Evolutionary conservation across 805 yeast species (phyloP).

Genomic region (Candida dendrica): DNA sequence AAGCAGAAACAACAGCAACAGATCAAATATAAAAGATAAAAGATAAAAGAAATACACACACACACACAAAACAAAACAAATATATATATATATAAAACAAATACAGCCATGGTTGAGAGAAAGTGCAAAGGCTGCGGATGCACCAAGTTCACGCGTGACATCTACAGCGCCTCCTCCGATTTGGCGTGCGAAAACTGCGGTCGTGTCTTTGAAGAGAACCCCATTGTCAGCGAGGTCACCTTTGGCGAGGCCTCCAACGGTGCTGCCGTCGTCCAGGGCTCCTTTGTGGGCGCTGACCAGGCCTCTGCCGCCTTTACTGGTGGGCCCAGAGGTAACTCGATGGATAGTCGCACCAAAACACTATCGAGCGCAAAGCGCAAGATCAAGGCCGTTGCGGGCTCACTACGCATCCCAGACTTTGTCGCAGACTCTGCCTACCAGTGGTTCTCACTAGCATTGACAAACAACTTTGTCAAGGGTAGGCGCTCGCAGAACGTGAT

Average conservation of each 20-base stretch:
- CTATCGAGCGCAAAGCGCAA: constrained; percentile 75
- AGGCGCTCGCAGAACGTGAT: constrained; percentile 91
- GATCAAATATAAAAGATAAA: too few relatives aligned
- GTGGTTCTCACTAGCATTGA: constrained; percentile 83
- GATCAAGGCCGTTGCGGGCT: constrained; percentile 72
- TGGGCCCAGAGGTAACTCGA: constrained; percentile 58
- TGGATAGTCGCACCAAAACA: constrained; percentile 88
- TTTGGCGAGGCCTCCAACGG: constrained; percentile 91
- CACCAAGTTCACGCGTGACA: constrained; percentile 45
- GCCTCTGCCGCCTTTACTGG: constrained; percentile 61
- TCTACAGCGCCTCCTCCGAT: constrained; percentile 60
- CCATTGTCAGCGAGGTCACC: constrained; percentile 91
- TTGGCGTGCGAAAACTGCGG: constrained; percentile 81
- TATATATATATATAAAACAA: too few relatives aligned
- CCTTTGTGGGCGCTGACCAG: constrained; percentile 86
- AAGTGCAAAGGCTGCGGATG: constrained; percentile 45
- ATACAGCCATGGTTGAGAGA: neutral
- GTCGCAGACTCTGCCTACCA: constrained; percentile 81
- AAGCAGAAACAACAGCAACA: too few relatives aligned
- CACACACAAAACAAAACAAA: too few relatives aligned
- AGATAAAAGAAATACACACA: too few relatives aligned
- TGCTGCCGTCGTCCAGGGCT: constrained; percentile 93
- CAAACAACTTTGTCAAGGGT: constrained; percentile 93
- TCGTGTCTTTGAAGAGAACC: constrained; percentile 81
- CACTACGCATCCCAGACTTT: constrained; percentile 73